phyloP scores from a whole-genome alignment of 2,329 filamentous ascomycete species.

The Ceratocystis cacaofunesta region DNA sequence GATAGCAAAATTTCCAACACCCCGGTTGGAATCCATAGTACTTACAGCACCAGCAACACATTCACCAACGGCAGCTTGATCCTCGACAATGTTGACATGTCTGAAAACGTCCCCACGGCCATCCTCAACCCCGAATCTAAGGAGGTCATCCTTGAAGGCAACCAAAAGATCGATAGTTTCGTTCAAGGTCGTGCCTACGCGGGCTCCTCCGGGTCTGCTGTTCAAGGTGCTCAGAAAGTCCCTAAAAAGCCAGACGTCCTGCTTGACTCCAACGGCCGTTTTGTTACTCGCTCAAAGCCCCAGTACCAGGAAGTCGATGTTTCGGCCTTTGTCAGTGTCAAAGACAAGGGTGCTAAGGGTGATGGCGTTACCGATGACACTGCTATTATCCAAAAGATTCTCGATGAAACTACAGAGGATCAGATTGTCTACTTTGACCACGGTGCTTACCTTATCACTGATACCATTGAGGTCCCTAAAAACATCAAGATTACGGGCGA shows the following conservation, averaged over 20 bases:
- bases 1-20: slow-evolving; percentile 71
- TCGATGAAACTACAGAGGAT: slow-evolving; percentile 50
- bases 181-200: slow-evolving; percentile 65
- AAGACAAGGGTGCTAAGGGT: slow-evolving; percentile 67
- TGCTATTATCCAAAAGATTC: slow-evolving; percentile 60
- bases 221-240: slow-evolving; percentile 42
- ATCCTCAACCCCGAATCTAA: slow-evolving; percentile 45
- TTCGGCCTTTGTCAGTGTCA: slow-evolving; percentile 69
- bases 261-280: slow-evolving; percentile 44
- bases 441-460: slow-evolving; percentile 55
- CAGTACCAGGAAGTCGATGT: slow-evolving; percentile 60
- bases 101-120: slow-evolving; percentile 47
- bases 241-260: slow-evolving; percentile 51
- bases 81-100: slow-evolving; percentile 81
- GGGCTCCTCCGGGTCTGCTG: slow-evolving; percentile 30
- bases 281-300: slow-evolving; percentile 78
- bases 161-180: slow-evolving; percentile 55
- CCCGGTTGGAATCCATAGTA: slow-evolving; percentile 59
- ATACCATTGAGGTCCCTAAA: slow-evolving; percentile 58
- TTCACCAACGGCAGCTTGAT: slow-evolving; percentile 68
- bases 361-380: slow-evolving; percentile 84
- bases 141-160: slow-evolving; percentile 50
- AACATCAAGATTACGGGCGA: slow-evolving; percentile 80
- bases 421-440: slow-evolving; percentile 62
- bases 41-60: slow-evolving; percentile 48